These are phyloP conservation scores for Leptoxyphium fumago DNA, from an alignment of 2,329 filamentous ascomycete genomes.

Conservation along the genomic window DNA sequence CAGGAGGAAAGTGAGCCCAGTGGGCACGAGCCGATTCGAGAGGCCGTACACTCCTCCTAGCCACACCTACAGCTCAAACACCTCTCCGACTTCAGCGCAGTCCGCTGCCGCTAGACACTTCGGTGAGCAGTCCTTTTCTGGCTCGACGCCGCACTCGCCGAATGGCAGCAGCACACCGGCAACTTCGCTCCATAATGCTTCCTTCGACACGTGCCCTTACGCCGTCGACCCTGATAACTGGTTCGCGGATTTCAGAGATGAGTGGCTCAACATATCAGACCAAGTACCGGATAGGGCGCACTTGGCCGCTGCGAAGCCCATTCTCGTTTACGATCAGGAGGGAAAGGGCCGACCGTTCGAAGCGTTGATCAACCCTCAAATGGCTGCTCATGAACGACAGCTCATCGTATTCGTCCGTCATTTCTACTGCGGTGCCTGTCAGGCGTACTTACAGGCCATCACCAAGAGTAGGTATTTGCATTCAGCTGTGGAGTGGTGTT, in stretches of 20 bases:
- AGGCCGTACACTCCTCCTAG: slow-evolving; percentile 10
- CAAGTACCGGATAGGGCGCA: slow-evolving; percentile 19
- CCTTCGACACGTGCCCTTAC: not conserved
- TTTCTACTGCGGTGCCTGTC: slow-evolving; percentile 28
- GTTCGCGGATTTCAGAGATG: slow-evolving; percentile 20
- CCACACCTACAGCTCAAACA: slow-evolving; percentile 2
- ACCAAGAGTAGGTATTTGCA: slow-evolving; percentile 7
- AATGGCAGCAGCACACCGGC: slow-evolving; percentile 1
- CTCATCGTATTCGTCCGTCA: slow-evolving; percentile 27
- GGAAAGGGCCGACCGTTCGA: slow-evolving; percentile 48
- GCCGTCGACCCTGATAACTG: slow-evolving; percentile 17
- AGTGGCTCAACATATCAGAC: slow-evolving; percentile 16
- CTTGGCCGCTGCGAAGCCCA: slow-evolving; percentile 18
- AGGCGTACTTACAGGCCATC: slow-evolving; percentile 22
- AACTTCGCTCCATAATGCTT: slow-evolving; percentile 1
- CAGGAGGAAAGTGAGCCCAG: slow-evolving; percentile 11
- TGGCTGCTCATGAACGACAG: slow-evolving; percentile 21
- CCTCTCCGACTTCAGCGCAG: slow-evolving; percentile 7
- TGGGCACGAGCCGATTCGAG: slow-evolving; percentile 19
- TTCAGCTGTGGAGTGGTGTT: no score
- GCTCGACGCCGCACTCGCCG: slow-evolving; percentile 3
- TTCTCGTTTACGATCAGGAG: slow-evolving; percentile 43
- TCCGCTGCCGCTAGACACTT: slow-evolving; percentile 2
- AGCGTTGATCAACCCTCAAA: slow-evolving; percentile 43
- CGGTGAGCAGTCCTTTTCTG: slow-evolving; percentile 4